A percentile compares a stretch with the other conserved stretches of the same genome.
These are phyloP conservation scores for Globisporangium cylindrosporum DNA, from an alignment of 352 stramenopile species.

Conservation along the genomic window DNA sequence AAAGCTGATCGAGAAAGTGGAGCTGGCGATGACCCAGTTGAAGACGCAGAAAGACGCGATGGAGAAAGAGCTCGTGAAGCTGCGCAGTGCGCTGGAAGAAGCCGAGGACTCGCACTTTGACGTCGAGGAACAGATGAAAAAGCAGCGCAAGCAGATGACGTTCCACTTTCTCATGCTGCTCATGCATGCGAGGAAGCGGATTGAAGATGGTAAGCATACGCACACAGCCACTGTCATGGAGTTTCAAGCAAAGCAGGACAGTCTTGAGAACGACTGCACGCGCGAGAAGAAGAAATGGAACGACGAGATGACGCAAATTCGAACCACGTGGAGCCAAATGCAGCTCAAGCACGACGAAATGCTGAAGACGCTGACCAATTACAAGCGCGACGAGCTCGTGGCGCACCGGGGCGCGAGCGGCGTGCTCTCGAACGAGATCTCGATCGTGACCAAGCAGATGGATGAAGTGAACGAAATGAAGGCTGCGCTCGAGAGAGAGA, in stretches of 20 bases:
- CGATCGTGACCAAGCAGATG: slow-evolving; percentile 70
- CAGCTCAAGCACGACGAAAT: slow-evolving; percentile 53
- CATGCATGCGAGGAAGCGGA: slow-evolving; percentile 35
- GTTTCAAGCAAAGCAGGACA: slow-evolving; percentile 16
- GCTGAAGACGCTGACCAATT: slow-evolving; percentile 70
- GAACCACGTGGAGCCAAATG: slow-evolving; percentile 31
- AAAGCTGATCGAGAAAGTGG: slow-evolving; percentile 73
- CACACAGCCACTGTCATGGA: not conserved
- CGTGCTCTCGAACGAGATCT: slow-evolving; percentile 73
- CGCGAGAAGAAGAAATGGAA: slow-evolving; percentile 33
- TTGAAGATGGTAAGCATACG: slow-evolving; percentile 18
- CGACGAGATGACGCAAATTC: slow-evolving; percentile 26
- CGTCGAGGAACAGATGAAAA: slow-evolving; percentile 49
- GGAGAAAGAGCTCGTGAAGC: slow-evolving; percentile 46
- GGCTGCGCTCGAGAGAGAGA: slow-evolving; percentile 45
- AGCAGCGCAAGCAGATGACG: slow-evolving; percentile 49
- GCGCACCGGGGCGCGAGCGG: slow-evolving; percentile 65
- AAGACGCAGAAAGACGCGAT: slow-evolving; percentile 74
- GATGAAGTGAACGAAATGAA: slow-evolving; percentile 73
- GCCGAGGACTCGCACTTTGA: slow-evolving; percentile 77
- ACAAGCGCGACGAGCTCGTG: slow-evolving; percentile 80
- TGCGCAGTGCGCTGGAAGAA: slow-evolving; percentile 62
- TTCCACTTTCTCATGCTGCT: slow-evolving; percentile 52
- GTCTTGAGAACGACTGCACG: slow-evolving; percentile 18
- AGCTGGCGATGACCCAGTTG: slow-evolving; percentile 62